Percentiles rank a stretch among this genome's conserved stretches.
Evolutionary conservation across 2,329 filamentous ascomycete species (phyloP).

Genomic region (Calonectria henricotiae): DNA sequence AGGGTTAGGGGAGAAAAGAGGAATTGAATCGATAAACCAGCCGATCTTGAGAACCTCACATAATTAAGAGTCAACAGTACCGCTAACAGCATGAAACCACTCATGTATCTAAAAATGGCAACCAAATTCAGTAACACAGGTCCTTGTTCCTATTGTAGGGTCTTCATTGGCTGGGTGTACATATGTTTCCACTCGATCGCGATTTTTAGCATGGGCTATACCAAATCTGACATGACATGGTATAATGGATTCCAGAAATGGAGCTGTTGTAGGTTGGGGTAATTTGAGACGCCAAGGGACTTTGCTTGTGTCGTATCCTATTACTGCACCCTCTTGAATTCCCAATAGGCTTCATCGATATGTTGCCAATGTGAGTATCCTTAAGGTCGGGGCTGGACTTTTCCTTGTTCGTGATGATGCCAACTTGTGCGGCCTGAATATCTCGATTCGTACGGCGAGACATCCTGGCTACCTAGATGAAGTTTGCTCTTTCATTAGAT

Average conservation of each 20-base stretch:
- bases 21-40: no score
- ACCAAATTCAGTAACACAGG: background rate
- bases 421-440: background rate
- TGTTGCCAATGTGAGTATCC: background rate
- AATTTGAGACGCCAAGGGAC: conserved; percentile 4
- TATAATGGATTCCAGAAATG: background rate
- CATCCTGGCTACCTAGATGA: background rate
- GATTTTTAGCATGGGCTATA: background rate
- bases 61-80: no score
- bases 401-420: background rate
- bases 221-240: no score
- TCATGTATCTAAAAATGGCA: background rate
- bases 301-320: background rate
- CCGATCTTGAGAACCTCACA: no score
- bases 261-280: background rate
- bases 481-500: background rate
- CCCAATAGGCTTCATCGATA: background rate
- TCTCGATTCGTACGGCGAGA: background rate
- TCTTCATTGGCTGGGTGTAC: background rate
- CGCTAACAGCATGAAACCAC: background rate
- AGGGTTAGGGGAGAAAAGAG: no score
- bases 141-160: background rate
- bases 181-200: background rate
- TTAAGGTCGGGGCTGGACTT: background rate
- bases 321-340: background rate